Evolutionary conservation across 805 yeast species (phyloP).

Genomic region (Kazachstania psychrophila): DNA sequence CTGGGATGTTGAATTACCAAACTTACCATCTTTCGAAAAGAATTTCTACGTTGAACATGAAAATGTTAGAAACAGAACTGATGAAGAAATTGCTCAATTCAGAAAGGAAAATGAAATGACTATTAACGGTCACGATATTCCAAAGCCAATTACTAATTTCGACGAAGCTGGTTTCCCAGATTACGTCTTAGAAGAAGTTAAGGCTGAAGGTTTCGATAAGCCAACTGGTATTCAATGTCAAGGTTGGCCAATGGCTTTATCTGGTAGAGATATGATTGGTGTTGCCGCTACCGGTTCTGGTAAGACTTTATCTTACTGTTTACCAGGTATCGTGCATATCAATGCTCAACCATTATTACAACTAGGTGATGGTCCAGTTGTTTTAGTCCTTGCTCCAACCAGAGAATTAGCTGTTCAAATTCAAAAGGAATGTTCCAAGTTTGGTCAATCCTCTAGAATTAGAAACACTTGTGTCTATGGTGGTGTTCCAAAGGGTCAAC

Average conservation of each 20-base stretch:
- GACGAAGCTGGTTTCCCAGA: constrained; percentile 98
- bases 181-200: constrained; percentile 81
- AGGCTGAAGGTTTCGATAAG: constrained; percentile 81
- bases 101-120: constrained; percentile 84
- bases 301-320: constrained; percentile 92
- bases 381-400: constrained; percentile 91
- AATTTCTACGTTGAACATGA: constrained; percentile 88
- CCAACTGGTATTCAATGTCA: constrained; percentile 98
- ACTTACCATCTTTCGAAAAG: constrained; percentile 85
- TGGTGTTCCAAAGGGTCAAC: constrained; percentile 98
- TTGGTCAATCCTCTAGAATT: constrained; percentile 84
- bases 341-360: constrained; percentile 92
- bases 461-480: constrained; percentile 97
- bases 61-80: constrained; percentile 63
- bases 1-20: constrained; percentile 55
- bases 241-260: constrained; percentile 99
- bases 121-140: constrained; percentile 72
- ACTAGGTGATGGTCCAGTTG: constrained; percentile 97
- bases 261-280: constrained; percentile 99
- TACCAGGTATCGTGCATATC: constrained; percentile 95
- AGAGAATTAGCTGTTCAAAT: constrained; percentile 98
- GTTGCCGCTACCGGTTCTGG: constrained; percentile 99
- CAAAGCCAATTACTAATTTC: constrained; percentile 85
- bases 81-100: constrained; percentile 62
- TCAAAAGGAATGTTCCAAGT: constrained; percentile 91